These are phyloP conservation scores for Cyphellophora europaea DNA, from an alignment of 2,329 filamentous ascomycete species.

Conservation along the genomic window DNA sequence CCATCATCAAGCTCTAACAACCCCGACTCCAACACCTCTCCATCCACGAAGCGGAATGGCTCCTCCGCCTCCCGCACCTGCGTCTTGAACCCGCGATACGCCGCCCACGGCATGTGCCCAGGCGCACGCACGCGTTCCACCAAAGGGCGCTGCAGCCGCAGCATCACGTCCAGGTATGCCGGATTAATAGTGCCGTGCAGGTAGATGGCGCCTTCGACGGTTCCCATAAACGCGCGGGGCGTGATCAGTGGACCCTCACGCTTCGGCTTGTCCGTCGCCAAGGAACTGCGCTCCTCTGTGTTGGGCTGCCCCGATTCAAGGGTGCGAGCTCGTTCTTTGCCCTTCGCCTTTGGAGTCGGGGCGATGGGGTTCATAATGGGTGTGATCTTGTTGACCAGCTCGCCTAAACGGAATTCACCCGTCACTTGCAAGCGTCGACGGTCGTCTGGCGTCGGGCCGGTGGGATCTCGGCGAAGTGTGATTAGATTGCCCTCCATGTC, in stretches of 20 bases:
- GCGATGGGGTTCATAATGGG: conserved; percentile 48
- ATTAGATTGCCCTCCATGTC: conserved; percentile 84
- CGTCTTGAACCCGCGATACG: conserved; percentile 75
- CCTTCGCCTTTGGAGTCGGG: background rate
- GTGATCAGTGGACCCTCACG: conserved; percentile 53
- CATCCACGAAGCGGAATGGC: conserved; percentile 83
- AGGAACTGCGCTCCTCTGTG: no score
- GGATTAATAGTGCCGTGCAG: conserved; percentile 69
- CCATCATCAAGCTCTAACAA: conserved; percentile 65
- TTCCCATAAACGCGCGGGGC: conserved; percentile 79
- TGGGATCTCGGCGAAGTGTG: conserved; percentile 63
- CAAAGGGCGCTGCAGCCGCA: conserved; percentile 68
- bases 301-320: background rate
- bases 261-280: background rate
- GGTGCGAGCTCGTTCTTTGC: background rate
- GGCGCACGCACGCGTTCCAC: conserved; percentile 56
- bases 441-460: conserved; percentile 68
- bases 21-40: conserved; percentile 69
- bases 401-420: conserved; percentile 76
- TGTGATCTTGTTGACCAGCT: conserved; percentile 85
- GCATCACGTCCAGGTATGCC: conserved; percentile 65
- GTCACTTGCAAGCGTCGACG: conserved; percentile 60
- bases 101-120: conserved; percentile 66
- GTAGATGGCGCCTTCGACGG: conserved; percentile 86
- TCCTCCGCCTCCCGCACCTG: conserved; percentile 60